phyloP scores from a whole-genome alignment of 208 protist species.

The Naegleria fowleri region DNA sequence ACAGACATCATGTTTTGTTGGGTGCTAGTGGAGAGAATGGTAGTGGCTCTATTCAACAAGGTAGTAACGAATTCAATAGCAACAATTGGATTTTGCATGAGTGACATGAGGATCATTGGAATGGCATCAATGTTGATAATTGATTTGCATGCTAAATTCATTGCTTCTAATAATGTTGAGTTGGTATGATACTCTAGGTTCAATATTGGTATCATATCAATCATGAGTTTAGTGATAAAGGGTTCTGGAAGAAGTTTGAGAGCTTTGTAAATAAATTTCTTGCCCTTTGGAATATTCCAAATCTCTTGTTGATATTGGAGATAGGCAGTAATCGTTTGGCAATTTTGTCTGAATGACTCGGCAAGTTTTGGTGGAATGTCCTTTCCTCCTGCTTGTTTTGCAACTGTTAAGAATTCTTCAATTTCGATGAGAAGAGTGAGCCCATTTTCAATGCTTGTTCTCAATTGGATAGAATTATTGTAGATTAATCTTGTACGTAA shows the following conservation, averaged over 20 bases:
- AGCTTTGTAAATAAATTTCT: neutral
- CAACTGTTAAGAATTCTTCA: neutral
- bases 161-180: neutral
- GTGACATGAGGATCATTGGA: neutral
- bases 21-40: neutral
- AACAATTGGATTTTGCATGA: neutral
- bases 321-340: neutral
- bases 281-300: neutral
- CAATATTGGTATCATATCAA: neutral
- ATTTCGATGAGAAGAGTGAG: constrained; percentile 2
- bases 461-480: neutral
- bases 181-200: neutral
- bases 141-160: neutral
- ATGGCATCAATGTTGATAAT: neutral
- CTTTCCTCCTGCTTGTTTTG: neutral
- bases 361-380: neutral
- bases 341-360: neutral
- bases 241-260: neutral
- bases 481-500: neutral
- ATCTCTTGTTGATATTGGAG: neutral
- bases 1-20: neutral
- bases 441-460: constrained; percentile 7
- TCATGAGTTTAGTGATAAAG: neutral
- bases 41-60: neutral
- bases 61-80: neutral